Percentiles rank a stretch among this genome's conserved stretches.
These are phyloP conservation scores for Tripidium arundinaceum DNA, from an alignment of 202 grass and related monocot species.

Conservation along the genomic window DNA sequence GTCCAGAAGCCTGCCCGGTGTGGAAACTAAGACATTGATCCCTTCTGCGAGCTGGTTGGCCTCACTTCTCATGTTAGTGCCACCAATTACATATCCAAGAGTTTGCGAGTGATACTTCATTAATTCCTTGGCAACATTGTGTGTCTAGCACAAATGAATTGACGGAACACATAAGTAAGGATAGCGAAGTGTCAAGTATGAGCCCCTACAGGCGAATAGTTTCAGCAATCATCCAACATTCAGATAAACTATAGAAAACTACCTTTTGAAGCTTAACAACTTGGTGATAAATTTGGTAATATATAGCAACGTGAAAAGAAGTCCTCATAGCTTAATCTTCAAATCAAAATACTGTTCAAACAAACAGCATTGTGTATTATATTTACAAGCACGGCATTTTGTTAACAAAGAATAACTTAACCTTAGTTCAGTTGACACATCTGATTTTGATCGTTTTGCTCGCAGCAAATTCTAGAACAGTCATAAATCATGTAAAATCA, in stretches of 20 bases:
- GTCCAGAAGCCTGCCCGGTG: constrained; percentile 82
- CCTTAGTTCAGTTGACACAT: background rate
- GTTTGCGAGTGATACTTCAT: constrained; percentile 93
- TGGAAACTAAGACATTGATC: constrained; percentile 75
- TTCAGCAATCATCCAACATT: background rate
- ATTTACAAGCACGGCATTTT: background rate
- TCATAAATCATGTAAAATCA: background rate
- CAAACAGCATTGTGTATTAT: background rate
- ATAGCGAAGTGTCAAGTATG: background rate
- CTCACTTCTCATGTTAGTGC: constrained; percentile 56
- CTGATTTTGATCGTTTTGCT: background rate
- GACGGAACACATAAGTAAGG: background rate
- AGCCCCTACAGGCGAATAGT: background rate
- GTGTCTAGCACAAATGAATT: constrained; percentile 44
- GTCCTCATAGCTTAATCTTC: background rate
- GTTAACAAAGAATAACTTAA: background rate
- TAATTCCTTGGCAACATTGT: constrained; percentile 86
- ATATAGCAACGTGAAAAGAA: background rate
- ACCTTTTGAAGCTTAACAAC: background rate
- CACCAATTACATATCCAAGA: constrained; percentile 78
- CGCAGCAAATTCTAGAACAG: background rate
- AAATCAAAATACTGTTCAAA: background rate
- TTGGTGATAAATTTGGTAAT: background rate
- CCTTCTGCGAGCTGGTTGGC: constrained; percentile 59
- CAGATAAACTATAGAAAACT: background rate